Conservation (phyloP, 169 alveolate genomes). For the Fabrea salina region DNA sequence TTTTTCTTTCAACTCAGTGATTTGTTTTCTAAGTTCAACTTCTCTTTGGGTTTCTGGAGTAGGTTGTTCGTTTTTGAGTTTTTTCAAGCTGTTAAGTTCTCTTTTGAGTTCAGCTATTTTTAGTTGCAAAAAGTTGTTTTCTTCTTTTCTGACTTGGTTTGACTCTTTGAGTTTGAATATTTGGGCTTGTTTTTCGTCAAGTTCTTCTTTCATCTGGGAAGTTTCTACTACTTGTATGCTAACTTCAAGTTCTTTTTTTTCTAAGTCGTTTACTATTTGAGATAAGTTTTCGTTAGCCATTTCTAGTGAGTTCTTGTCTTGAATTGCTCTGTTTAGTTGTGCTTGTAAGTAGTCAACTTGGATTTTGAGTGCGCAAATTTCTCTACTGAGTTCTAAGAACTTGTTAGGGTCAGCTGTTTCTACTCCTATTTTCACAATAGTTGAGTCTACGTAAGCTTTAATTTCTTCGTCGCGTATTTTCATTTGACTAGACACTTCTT, state of each 20-base stretch:
- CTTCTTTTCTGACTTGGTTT: constrained; percentile 12
- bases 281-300: neutral
- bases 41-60: neutral
- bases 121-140: neutral
- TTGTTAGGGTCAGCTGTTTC: neutral
- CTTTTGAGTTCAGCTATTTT: neutral
- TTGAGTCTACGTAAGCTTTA: neutral
- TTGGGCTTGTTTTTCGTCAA: neutral
- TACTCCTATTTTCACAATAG: neutral
- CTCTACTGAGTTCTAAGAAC: neutral
- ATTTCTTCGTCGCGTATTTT: constrained; percentile 23
- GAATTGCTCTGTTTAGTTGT: neutral
- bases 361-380: neutral
- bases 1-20: constrained; percentile 2
- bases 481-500: neutral
- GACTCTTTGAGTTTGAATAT: constrained; percentile 18
- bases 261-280: neutral
- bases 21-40: neutral
- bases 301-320: neutral
- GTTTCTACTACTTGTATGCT: neutral
- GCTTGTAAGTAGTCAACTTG: neutral
- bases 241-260: neutral
- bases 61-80: neutral
- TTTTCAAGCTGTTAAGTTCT: neutral
- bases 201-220: neutral